A percentile compares a stretch with the other conserved stretches of the same genome.
phyloP scores from a whole-genome alignment of 768 basidiomycete genomes.

The Tylopilus vinaceipallidus region DNA sequence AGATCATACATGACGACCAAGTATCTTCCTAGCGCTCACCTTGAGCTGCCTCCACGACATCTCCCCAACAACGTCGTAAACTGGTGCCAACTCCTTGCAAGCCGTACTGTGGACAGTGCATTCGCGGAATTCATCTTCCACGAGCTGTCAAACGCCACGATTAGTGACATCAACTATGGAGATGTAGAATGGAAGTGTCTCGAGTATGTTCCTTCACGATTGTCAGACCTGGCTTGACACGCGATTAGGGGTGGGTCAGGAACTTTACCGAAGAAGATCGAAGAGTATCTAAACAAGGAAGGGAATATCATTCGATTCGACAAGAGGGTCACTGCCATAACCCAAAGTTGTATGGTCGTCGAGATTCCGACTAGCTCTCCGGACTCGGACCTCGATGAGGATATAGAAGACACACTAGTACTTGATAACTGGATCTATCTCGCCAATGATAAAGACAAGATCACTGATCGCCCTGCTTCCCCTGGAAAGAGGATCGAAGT shows the following conservation, averaged over 20 bases:
- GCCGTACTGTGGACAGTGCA: no score
- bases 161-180: no score
- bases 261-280: slow-evolving; percentile 2
- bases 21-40: slow-evolving; percentile 18
- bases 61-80: slow-evolving; percentile 26
- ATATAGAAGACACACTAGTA: background rate
- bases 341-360: background rate
- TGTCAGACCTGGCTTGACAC: background rate
- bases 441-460: background rate
- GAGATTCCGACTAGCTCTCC: background rate
- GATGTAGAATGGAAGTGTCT: background rate
- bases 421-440: background rate
- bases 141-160: no score
- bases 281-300: background rate
- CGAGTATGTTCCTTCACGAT: background rate
- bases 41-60: slow-evolving; percentile 15
- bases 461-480: background rate
- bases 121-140: no score
- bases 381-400: no score
- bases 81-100: slow-evolving; percentile 18
- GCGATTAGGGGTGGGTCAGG: slow-evolving; percentile 1
- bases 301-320: background rate
- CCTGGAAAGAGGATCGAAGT: background rate
- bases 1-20: slow-evolving; percentile 22
- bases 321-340: slow-evolving; percentile 6